Conservation (phyloP, 305 asterid species). For the Fraxinus paxiana region DNA sequence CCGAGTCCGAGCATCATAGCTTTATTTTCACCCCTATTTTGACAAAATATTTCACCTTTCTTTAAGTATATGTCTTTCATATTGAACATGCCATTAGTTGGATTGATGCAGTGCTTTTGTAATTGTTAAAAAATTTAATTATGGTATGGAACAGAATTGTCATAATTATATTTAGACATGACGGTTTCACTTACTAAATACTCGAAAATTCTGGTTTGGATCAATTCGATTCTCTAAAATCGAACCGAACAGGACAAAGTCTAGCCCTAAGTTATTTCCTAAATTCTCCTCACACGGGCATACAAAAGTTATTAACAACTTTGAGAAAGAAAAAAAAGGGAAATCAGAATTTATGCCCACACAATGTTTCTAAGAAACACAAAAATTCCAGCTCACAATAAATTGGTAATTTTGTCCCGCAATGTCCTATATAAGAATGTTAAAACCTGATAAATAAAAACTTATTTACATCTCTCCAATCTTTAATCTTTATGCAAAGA, state of each 20-base stretch:
- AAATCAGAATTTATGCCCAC: not conserved
- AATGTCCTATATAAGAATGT: not conserved
- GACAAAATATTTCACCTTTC: not conserved
- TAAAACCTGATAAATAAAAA: not conserved
- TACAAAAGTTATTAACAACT: not conserved
- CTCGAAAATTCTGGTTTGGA: too few relatives aligned
- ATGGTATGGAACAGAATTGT: not conserved
- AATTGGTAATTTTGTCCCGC: not conserved
- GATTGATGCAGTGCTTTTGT: not conserved
- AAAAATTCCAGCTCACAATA: not conserved
- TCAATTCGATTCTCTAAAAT: too few relatives aligned
- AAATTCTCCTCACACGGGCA: not conserved
- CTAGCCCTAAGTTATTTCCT: not conserved
- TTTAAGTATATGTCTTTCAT: not conserved
- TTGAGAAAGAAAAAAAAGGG: not conserved
- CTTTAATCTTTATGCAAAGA: not conserved
- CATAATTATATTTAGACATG: not conserved
- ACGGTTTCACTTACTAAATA: not conserved
- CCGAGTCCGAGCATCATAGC: not conserved
- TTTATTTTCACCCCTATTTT: not conserved
- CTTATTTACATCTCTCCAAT: not conserved
- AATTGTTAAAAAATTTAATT: not conserved
- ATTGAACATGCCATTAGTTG: not conserved
- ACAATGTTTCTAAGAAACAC: not conserved
- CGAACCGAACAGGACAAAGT: not conserved